A percentile compares a stretch with the other conserved stretches of the same genome.
These are phyloP conservation scores for Eucalyptus leucophloia DNA, from an alignment of 345 rosid genomes.

Conservation along the genomic window DNA sequence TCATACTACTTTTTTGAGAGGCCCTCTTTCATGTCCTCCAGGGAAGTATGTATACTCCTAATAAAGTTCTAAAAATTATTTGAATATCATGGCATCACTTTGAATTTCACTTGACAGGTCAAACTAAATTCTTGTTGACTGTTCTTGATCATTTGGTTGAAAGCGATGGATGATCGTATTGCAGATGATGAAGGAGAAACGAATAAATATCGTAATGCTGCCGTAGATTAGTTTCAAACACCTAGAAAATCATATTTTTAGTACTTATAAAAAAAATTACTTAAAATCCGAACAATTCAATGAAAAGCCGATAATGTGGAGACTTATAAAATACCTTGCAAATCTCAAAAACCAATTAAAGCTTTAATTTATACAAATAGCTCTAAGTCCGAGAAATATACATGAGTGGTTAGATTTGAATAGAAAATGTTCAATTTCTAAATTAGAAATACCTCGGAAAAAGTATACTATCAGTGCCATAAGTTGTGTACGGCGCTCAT, in stretches of 20 bases:
- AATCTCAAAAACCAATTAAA: not conserved
- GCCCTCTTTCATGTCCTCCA: not conserved
- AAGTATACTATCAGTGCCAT: too few species aligned
- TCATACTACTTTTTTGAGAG: not conserved
- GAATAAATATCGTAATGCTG: not conserved
- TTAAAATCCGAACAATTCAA: not conserved
- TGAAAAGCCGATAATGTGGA: not conserved
- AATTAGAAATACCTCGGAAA: too few species aligned
- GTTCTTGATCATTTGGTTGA: not conserved
- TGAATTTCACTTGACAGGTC: not conserved
- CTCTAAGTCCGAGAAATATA: not conserved
- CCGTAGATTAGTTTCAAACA: not conserved
- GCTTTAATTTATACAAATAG: not conserved
- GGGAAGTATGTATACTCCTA: not conserved
- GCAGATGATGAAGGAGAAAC: not conserved
- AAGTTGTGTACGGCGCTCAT: too few species aligned
- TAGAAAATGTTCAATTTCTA: not conserved
- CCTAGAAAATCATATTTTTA: not conserved
- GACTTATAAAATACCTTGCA: not conserved
- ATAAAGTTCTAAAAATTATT: not conserved
- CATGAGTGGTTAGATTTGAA: not conserved
- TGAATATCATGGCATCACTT: not conserved
- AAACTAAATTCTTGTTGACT: not conserved
- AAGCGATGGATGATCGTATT: not conserved
- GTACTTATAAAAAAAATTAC: not conserved